A percentile compares a stretch with the other conserved stretches of the same genome.
phyloP scores from a whole-genome alignment of 805 yeast species.

The Wickerhamiella vanderwaltii region DNA sequence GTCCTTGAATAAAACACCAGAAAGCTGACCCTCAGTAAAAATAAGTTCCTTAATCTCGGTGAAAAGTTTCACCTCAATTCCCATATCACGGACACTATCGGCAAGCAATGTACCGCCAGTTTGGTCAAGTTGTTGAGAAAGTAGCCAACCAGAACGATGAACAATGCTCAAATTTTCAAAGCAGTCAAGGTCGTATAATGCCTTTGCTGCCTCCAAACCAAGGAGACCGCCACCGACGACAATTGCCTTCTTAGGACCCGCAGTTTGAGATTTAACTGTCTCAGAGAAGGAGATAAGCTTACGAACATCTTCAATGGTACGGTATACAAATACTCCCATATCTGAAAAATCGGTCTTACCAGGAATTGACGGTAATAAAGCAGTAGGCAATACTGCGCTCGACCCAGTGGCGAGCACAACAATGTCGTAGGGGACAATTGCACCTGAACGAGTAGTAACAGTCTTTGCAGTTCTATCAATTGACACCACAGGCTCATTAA shows the following conservation, averaged over 20 bases:
- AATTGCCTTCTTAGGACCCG: conserved; percentile 21
- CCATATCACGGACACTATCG: conserved; percentile 40
- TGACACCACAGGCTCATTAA: conserved; percentile 14
- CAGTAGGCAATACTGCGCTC: conserved; percentile 25
- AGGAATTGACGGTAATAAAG: conserved; percentile 12
- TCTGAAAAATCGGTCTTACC: conserved; percentile 14
- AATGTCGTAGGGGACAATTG: conserved; percentile 23
- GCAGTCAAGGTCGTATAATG: conserved; percentile 26
- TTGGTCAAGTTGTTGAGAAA: conserved; percentile 31
- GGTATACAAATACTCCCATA: conserved; percentile 28
- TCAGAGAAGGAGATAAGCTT: conserved; percentile 24
- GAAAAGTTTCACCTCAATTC: conserved; percentile 41
- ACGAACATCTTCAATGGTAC: conserved; percentile 29
- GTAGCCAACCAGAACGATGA: conserved; percentile 28
- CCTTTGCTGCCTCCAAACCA: conserved; percentile 32
- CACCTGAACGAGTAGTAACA: conserved; percentile 12
- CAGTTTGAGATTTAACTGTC: conserved; percentile 4
- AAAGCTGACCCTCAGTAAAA: conserved; percentile 23
- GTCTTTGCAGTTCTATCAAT: conserved; percentile 13
- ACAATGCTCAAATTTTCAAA: conserved; percentile 27
- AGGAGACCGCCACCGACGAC: conserved; percentile 30
- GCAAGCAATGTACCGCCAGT: conserved; percentile 28
- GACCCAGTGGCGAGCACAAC: conserved; percentile 29
- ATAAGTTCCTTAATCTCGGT: conserved; percentile 39
- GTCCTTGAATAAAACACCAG: conserved; percentile 23